Percentiles rank a stretch among this genome's conserved stretches.
Evolutionary conservation across 495 filamentous ascomycete species (phyloP).

Genomic region (Xylaria telfairii): DNA sequence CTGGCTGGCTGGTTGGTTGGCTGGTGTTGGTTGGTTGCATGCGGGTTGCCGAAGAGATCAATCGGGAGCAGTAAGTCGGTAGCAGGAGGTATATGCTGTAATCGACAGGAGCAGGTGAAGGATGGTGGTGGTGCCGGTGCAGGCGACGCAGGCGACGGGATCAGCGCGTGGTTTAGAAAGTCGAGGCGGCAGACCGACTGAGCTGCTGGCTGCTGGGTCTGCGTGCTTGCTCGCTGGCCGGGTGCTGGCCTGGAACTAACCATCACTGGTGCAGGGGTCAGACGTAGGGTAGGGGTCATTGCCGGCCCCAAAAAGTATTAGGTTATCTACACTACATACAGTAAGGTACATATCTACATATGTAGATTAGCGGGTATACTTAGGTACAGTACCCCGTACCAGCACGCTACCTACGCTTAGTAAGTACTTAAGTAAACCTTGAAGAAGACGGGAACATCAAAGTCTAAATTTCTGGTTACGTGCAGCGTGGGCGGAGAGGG

Average conservation of each 20-base stretch:
- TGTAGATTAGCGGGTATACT: neutral
- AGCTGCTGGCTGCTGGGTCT: conserved; percentile 4
- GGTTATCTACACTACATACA: too few species aligned
- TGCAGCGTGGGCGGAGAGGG: neutral
- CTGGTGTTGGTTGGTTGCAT: conserved; percentile 11
- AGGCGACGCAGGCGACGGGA: conserved; percentile 26
- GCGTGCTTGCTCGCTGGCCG: neutral
- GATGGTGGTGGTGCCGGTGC: conserved; percentile 19
- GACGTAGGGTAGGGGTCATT: conserved; percentile 13
- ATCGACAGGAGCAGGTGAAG: neutral
- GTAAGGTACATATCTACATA: too few species aligned
- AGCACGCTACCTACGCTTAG: too few species aligned
- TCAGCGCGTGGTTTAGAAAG: conserved; percentile 26
- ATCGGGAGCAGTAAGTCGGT: neutral
- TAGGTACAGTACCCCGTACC: too few species aligned
- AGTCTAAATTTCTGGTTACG: neutral
- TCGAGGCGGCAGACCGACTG: conserved; percentile 22
- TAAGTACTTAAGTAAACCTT: too few species aligned
- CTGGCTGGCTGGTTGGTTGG: neutral
- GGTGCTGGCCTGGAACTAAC: conserved; percentile 4
- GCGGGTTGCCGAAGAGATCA: conserved; percentile 15
- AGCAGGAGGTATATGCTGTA: neutral
- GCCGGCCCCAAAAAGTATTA: conserved; percentile 12
- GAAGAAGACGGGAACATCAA: too few species aligned
- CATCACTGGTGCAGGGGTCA: conserved; percentile 12